Evolutionary conservation across 2,329 filamentous ascomycete genomes (phyloP).

Genomic region (Fusarium sp.): DNA sequence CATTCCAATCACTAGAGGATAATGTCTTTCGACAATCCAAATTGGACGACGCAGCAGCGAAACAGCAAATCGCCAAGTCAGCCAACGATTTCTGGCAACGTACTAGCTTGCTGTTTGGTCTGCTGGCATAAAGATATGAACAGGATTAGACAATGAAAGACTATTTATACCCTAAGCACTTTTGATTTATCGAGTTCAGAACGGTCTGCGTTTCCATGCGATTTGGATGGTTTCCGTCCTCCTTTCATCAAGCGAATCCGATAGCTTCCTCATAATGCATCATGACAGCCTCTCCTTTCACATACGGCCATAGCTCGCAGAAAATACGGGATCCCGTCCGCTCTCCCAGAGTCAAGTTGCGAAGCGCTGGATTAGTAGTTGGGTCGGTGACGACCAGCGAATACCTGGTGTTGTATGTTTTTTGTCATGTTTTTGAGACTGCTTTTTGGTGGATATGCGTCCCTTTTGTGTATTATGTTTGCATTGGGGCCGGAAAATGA

Average conservation of each 20-base stretch:
- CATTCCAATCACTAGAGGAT: constrained; percentile 61
- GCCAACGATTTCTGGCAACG: constrained; percentile 86
- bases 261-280: not conserved
- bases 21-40: constrained; percentile 60
- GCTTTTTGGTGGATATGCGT: not conserved
- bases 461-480: not conserved
- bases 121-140: constrained; percentile 65
- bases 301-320: constrained; percentile 20
- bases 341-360: constrained; percentile 12
- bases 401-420: constrained; percentile 18
- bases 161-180: not conserved
- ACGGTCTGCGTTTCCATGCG: not conserved
- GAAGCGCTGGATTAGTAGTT: constrained; percentile 12
- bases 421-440: not conserved
- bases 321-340: constrained; percentile 20
- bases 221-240: not conserved
- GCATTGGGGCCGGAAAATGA: not conserved
- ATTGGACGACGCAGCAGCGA: constrained; percentile 62
- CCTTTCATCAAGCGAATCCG: too few relatives aligned
- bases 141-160: constrained; percentile 1
- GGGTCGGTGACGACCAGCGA: constrained; percentile 15
- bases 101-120: constrained; percentile 83
- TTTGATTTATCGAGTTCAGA: not conserved
- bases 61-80: constrained; percentile 69
- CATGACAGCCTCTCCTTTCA: not conserved